These are phyloP conservation scores for Phialemoniopsis sp. DNA, from an alignment of 2,329 filamentous ascomycete species.

Conservation along the genomic window DNA sequence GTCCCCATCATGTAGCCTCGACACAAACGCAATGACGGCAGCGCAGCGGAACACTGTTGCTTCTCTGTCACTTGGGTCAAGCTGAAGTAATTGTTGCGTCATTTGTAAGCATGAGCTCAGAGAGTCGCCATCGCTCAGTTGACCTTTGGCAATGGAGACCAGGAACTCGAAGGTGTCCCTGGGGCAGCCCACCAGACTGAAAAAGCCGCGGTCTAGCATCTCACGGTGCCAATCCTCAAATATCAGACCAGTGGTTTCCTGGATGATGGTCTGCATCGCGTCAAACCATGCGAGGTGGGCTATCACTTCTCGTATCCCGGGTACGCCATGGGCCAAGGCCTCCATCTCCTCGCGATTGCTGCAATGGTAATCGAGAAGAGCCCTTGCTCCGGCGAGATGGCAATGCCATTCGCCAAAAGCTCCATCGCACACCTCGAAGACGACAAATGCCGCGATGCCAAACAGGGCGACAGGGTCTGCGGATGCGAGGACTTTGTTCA, in stretches of 20 bases:
- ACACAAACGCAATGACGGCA: slow-evolving; percentile 24
- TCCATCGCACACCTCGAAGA: slow-evolving; percentile 36
- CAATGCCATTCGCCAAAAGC: slow-evolving; percentile 32
- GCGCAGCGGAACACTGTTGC: slow-evolving; percentile 29
- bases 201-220: slow-evolving; percentile 24
- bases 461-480: slow-evolving; percentile 35
- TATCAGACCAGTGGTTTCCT: slow-evolving; percentile 15
- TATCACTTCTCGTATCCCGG: slow-evolving; percentile 29
- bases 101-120: slow-evolving; percentile 14
- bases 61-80: slow-evolving; percentile 14
- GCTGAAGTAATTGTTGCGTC: slow-evolving; percentile 18
- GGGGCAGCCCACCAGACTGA: slow-evolving; percentile 30
- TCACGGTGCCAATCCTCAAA: slow-evolving; percentile 36
- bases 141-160: slow-evolving; percentile 21
- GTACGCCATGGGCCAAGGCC: slow-evolving; percentile 22
- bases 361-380: slow-evolving; percentile 34
- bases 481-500: slow-evolving; percentile 30
- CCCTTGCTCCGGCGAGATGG: slow-evolving; percentile 32
- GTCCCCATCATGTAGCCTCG: slow-evolving; percentile 1
- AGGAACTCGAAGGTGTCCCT: slow-evolving; percentile 30
- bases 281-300: slow-evolving; percentile 36
- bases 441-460: slow-evolving; percentile 36
- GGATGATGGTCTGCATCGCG: slow-evolving; percentile 22
- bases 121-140: slow-evolving; percentile 5
- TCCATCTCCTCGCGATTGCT: slow-evolving; percentile 24